Evolutionary conservation across 306 rosid species (phyloP), one percentile per base, ranked within the genome.

Genomic region (Oxytropis ochrocephala): DNA sequence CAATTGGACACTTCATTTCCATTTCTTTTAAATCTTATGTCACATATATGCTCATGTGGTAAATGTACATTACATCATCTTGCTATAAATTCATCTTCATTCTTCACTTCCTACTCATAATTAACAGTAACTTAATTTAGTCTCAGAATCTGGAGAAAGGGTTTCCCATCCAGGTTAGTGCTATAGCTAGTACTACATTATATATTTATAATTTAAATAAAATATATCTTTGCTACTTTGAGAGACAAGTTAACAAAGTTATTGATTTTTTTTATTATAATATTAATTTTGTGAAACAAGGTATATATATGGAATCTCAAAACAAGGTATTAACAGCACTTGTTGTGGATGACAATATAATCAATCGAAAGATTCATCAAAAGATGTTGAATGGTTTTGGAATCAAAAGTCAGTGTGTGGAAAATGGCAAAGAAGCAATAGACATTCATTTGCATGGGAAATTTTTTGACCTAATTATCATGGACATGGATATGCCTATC

Each of bases 401-500:
- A 64, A 79, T 89, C 24, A 73, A 67, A 72, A 84, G 55, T 24
- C 79, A 82, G n/a, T 79, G 53, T 14, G 96, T 70, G 21, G 54
- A 57, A 57, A 92, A 92, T 52, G 97, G 97, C 19, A 84, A 84
- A 76, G 92, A 89, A 80, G 97, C 97, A 27, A 24, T 92, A 11
- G 92, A 89, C 52, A 77, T 89, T 74, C 90, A 87, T 54, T 46
- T 57, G 55, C 55, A 64, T 17, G 95, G 96, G 1, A 65, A 76
- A 19, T 69, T 36, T 14, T 92, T 92, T 75, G 92, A 89, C 77
- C 92, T 92, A 6, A 89, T 92, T 80, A 82, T 92, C 74, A 89
- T 92, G 96, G 97, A 92, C 80, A 69, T 75, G 78, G 97, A 92
- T 11, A 92, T 92, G 97, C 96, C 97, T 29, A 16, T 92, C 44